Percentiles rank a stretch among this genome's conserved stretches.
phyloP scores from a whole-genome alignment of 768 basidiomycete species.

The Boletus rex-veris region DNA sequence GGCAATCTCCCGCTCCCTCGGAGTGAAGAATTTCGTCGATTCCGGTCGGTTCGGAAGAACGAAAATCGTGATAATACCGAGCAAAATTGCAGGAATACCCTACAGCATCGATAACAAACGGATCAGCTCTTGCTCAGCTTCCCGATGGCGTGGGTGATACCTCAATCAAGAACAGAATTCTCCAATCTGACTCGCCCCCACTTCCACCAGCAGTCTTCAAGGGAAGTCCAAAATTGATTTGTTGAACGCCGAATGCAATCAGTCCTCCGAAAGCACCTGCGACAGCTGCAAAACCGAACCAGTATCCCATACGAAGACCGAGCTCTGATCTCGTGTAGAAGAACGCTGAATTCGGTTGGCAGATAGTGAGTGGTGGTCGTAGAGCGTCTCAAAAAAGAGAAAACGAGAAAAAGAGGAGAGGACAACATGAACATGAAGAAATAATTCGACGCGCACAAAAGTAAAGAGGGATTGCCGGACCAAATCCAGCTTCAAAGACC shows the following conservation, averaged over 20 bases:
- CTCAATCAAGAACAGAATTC: slow-evolving; percentile 66
- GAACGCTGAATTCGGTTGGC: slow-evolving; percentile 45
- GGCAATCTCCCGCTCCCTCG: slow-evolving; percentile 54
- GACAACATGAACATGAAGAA: background rate
- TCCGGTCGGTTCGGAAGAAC: slow-evolving; percentile 71
- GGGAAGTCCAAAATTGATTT: slow-evolving; percentile 45
- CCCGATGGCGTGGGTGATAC: slow-evolving; percentile 26
- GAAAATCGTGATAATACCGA: slow-evolving; percentile 55
- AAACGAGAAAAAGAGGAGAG: background rate
- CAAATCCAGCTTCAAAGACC: slow-evolving; percentile 75
- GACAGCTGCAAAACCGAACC: slow-evolving; percentile 82
- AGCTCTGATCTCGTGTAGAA: slow-evolving; percentile 77
- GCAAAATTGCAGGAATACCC: slow-evolving; percentile 65
- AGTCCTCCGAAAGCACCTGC: slow-evolving; percentile 86
- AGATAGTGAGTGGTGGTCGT: background rate
- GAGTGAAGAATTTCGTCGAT: slow-evolving; percentile 54
- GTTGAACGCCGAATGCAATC: slow-evolving; percentile 75
- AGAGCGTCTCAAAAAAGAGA: background rate
- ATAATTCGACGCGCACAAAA: slow-evolving; percentile 49
- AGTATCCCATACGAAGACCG: slow-evolving; percentile 73
- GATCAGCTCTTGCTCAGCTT: background rate
- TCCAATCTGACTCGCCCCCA: slow-evolving; percentile 34
- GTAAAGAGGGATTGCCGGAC: slow-evolving; percentile 73
- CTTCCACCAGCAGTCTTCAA: slow-evolving; percentile 22
- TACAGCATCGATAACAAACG: slow-evolving; percentile 16